Evolutionary conservation across 176 grass and related monocot species (phyloP).

Genomic region (Ananas comosus): DNA sequence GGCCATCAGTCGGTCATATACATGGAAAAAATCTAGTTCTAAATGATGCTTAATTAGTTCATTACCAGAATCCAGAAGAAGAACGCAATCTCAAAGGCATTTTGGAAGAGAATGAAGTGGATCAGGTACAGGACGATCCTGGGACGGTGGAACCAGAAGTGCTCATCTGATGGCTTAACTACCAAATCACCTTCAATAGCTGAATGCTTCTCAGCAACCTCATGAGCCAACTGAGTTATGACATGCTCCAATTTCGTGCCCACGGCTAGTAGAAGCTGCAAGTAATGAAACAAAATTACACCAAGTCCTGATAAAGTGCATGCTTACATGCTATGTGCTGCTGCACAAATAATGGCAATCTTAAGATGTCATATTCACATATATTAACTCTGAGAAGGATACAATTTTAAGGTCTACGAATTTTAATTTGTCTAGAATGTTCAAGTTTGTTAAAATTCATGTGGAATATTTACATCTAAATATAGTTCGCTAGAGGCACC

Average conservation of each 20-base stretch:
- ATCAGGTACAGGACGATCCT: constrained; percentile 62
- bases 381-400: not conserved
- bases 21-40: not conserved
- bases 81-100: constrained; percentile 83
- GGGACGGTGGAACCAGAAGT: constrained; percentile 73
- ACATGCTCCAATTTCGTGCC: constrained; percentile 92
- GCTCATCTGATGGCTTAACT: constrained; percentile 67
- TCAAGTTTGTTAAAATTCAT: not conserved
- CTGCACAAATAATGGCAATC: not conserved
- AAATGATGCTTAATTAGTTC: constrained; percentile 6
- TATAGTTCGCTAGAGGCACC: too few species aligned
- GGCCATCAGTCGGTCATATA: not conserved
- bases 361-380: not conserved
- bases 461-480: too few species aligned
- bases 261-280: constrained; percentile 66
- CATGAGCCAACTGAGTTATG: constrained; percentile 63
- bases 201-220: constrained; percentile 79
- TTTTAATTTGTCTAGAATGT: not conserved
- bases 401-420: not conserved
- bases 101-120: constrained; percentile 95
- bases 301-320: too few species aligned
- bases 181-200: constrained; percentile 70
- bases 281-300: not conserved
- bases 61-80: constrained; percentile 96
- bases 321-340: not conserved